Evolutionary conservation across 2,329 filamentous ascomycete genomes (phyloP).

Genomic region (Cladosporium sp.): DNA sequence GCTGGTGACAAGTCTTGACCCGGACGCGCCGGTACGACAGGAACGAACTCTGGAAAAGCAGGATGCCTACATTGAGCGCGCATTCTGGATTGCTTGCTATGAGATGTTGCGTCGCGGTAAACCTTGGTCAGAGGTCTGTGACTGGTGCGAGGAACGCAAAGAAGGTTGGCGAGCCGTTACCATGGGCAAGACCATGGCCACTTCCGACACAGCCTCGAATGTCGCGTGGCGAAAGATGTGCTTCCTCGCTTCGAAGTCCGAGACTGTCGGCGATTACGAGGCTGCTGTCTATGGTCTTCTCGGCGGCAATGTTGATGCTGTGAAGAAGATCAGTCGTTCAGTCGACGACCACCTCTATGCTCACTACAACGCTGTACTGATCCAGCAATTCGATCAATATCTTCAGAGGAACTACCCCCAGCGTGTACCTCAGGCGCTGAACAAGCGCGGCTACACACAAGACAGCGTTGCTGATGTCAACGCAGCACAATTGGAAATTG

Average conservation of each 20-base stretch:
- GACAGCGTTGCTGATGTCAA: slow-evolving; percentile 56
- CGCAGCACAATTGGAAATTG: slow-evolving; percentile 22
- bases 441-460: slow-evolving; percentile 59
- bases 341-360: slow-evolving; percentile 88
- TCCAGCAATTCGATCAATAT: slow-evolving; percentile 74
- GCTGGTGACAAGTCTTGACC: slow-evolving; percentile 83
- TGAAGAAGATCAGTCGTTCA: slow-evolving; percentile 68
- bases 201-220: slow-evolving; percentile 42
- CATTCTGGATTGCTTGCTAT: slow-evolving; percentile 91
- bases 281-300: slow-evolving; percentile 85
- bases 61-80: slow-evolving; percentile 83
- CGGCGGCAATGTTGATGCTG: slow-evolving; percentile 75
- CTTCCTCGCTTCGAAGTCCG: slow-evolving; percentile 63
- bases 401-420: slow-evolving; percentile 54
- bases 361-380: slow-evolving; percentile 79
- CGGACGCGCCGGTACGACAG: slow-evolving; percentile 82
- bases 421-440: slow-evolving; percentile 50
- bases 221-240: slow-evolving; percentile 69
- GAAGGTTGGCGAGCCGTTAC: slow-evolving; percentile 87
- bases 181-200: slow-evolving; percentile 59
- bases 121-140: slow-evolving; percentile 66
- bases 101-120: slow-evolving; percentile 86
- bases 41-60: slow-evolving; percentile 69
- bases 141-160: slow-evolving; percentile 81
- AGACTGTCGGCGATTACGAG: slow-evolving; percentile 71